These are phyloP conservation scores for Pleurotus tuber-regium DNA, from an alignment of 768 basidiomycete genomes.

Conservation along the genomic window DNA sequence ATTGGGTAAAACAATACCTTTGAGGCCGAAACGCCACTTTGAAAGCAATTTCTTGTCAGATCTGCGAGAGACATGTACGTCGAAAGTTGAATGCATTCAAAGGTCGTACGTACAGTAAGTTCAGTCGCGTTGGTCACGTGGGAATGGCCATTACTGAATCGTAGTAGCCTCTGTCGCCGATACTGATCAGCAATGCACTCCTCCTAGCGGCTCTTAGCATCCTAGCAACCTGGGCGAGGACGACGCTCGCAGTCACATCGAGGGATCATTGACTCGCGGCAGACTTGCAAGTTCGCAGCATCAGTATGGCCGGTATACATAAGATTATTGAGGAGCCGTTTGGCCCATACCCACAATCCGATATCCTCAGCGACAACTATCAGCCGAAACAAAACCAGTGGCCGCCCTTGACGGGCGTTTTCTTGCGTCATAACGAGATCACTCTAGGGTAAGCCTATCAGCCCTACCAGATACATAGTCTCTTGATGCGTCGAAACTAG, in stretches of 20 bases:
- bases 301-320: constrained; percentile 2
- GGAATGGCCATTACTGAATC: too few relatives aligned
- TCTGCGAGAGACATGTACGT: constrained; percentile 61
- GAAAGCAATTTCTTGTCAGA: constrained; percentile 71
- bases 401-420: neutral
- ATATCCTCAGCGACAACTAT: constrained; percentile 21
- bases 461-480: neutral
- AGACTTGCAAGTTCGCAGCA: too few relatives aligned
- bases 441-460: constrained; percentile 9
- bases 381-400: constrained; percentile 1
- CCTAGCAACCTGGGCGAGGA: too few relatives aligned
- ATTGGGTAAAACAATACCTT: constrained; percentile 45
- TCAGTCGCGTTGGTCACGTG: too few relatives aligned
- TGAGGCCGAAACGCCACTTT: constrained; percentile 59
- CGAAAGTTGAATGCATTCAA: neutral
- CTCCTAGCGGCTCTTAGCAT: too few relatives aligned
- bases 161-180: too few relatives aligned
- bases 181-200: too few relatives aligned
- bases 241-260: too few relatives aligned
- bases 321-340: constrained; percentile 24
- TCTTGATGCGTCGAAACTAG: constrained; percentile 20
- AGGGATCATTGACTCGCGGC: too few relatives aligned
- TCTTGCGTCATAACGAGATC: neutral
- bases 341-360: constrained; percentile 29
- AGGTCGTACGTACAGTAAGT: too few relatives aligned